Conservation (phyloP, 495 filamentous ascomycete genomes). For the Neohortaea acidophila region DNA sequence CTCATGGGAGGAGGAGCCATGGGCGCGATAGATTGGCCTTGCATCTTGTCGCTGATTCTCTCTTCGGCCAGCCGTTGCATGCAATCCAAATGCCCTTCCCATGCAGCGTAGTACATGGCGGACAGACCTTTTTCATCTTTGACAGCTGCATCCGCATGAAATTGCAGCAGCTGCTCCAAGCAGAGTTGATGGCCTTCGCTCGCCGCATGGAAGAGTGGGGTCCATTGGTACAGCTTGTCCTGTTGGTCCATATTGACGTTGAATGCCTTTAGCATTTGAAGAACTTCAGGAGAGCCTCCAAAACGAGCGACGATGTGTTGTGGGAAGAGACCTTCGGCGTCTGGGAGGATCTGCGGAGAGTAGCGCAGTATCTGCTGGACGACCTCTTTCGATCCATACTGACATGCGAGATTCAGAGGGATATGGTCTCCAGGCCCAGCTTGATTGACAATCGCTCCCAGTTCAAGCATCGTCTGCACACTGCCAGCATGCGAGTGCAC, state of each 20-base stretch:
- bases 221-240: constrained; percentile 95
- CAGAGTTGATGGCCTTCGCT: constrained; percentile 91
- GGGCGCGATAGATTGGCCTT: constrained; percentile 2
- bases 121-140: constrained; percentile 83
- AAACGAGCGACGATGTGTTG: constrained; percentile 92
- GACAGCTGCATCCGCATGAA: constrained; percentile 57
- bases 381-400: constrained; percentile 70
- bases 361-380: constrained; percentile 70
- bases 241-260: constrained; percentile 84
- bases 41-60: too few relatives aligned
- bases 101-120: constrained; percentile 95
- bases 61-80: constrained; percentile 69
- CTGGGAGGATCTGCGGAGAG: constrained; percentile 61
- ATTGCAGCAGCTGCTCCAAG: constrained; percentile 58
- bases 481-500: constrained; percentile 67
- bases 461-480: constrained; percentile 56
- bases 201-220: constrained; percentile 86
- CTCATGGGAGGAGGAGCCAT: background rate
- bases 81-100: constrained; percentile 92
- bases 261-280: constrained; percentile 66
- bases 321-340: constrained; percentile 93
- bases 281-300: constrained; percentile 59
- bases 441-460: constrained; percentile 65
- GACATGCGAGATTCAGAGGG: constrained; percentile 84
- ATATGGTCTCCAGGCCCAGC: constrained; percentile 77